Conservation (phyloP, 257 asterid genomes). For the Solanum ossicruentum region DNA sequence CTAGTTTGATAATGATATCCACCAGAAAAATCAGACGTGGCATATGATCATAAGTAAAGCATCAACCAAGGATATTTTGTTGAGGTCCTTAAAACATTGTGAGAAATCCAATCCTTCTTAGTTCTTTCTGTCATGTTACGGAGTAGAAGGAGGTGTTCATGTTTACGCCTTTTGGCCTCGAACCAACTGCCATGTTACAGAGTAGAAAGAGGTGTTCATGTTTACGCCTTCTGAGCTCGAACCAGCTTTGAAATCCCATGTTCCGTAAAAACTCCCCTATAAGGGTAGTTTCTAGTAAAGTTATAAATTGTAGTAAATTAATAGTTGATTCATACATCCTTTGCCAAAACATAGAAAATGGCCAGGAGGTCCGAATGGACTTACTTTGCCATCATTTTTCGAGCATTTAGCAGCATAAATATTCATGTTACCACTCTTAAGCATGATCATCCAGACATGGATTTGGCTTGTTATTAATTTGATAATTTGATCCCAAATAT, state of each 20-base stretch:
- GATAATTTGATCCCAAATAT: constrained; percentile 55
- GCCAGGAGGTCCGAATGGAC: constrained; percentile 36
- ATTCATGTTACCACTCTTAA: constrained; percentile 78
- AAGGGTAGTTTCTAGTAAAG: constrained; percentile 26
- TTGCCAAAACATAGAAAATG: constrained; percentile 65
- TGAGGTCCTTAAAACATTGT: constrained; percentile 54
- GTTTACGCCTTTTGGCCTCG: neutral
- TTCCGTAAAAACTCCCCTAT: constrained; percentile 57
- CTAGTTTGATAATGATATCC: constrained; percentile 76
- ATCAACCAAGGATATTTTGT: constrained; percentile 76
- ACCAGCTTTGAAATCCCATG: constrained; percentile 38
- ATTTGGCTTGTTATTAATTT: constrained; percentile 44
- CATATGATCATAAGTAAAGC: constrained; percentile 77
- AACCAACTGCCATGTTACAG: neutral
- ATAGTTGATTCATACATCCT: constrained; percentile 75
- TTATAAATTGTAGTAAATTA: constrained; percentile 54
- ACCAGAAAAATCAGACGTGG: constrained; percentile 63
- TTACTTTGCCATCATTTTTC: constrained; percentile 34
- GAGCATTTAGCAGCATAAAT: constrained; percentile 69
- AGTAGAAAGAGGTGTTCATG: too few species aligned
- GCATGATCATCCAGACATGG: constrained; percentile 96
- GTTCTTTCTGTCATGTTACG: constrained; percentile 63
- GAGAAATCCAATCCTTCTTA: constrained; percentile 70
- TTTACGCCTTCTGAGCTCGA: too few species aligned
- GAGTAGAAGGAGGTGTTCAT: constrained; percentile 41